A percentile compares a stretch with the other conserved stretches of the same genome.
These are phyloP conservation scores for Cupressus sempervirens DNA, from an alignment of 75 land plant genomes.

Conservation along the genomic window DNA sequence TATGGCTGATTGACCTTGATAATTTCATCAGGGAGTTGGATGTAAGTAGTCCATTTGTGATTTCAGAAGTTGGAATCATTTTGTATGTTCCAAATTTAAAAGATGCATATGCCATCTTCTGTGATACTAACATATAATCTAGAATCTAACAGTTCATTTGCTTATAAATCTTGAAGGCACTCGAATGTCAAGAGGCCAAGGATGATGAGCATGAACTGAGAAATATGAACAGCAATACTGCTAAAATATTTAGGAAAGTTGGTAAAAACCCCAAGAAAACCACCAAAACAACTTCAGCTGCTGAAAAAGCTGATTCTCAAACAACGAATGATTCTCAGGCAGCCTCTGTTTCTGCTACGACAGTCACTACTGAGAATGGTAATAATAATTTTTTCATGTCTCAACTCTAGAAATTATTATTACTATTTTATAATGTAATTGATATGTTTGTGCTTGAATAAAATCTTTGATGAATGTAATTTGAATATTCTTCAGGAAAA, in stretches of 20 bases:
- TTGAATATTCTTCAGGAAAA: neutral
- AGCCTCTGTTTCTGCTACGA: neutral
- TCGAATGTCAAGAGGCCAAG: slow-evolving; percentile 38
- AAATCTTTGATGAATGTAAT: neutral
- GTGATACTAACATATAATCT: neutral
- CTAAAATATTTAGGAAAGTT: slow-evolving; percentile 16
- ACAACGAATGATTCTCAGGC: neutral
- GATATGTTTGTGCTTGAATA: neutral
- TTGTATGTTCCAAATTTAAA: neutral
- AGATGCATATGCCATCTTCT: neutral
- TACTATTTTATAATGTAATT: neutral
- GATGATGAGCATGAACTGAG: slow-evolving; percentile 12
- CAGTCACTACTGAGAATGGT: slow-evolving; percentile 1
- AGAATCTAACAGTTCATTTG: neutral
- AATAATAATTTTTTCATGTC: neutral
- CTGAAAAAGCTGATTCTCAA: slow-evolving; percentile 5
- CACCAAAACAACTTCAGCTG: neutral
- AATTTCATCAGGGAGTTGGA: slow-evolving; percentile 54
- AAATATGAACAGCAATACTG: slow-evolving; percentile 2
- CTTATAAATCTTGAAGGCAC: slow-evolving; percentile 23
- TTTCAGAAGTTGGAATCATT: neutral
- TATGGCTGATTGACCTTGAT: slow-evolving; percentile 89
- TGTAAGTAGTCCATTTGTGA: slow-evolving; percentile 33
- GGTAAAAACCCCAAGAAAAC: slow-evolving; percentile 17
- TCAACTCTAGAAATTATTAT: neutral